These are phyloP conservation scores for Colletotrichum magnum DNA, from an alignment of 2,329 filamentous ascomycete species.

Conservation along the genomic window DNA sequence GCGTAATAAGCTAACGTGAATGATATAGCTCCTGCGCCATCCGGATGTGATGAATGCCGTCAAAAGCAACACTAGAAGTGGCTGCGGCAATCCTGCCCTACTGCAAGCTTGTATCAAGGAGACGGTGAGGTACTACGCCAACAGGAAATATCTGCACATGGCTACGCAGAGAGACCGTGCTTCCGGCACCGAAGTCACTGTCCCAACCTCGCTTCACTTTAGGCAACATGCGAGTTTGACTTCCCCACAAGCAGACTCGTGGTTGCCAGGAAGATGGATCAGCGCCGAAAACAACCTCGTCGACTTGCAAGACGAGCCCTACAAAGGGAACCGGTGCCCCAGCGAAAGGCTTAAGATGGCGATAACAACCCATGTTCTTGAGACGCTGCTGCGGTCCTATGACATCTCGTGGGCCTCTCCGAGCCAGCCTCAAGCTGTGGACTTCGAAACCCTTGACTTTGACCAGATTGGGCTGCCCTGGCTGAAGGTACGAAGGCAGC, in stretches of 20 bases:
- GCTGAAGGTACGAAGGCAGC: slow-evolving; percentile 27
- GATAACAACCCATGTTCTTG: slow-evolving; percentile 29
- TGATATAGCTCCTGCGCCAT: slow-evolving; percentile 38
- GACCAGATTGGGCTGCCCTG: slow-evolving; percentile 39
- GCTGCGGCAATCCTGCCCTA: slow-evolving; percentile 22
- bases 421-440: slow-evolving; percentile 8
- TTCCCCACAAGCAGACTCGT: slow-evolving; percentile 34
- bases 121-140: slow-evolving; percentile 40
- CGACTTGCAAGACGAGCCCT: slow-evolving; percentile 16
- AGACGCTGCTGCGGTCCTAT: slow-evolving; percentile 40
- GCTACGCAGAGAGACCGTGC: neutral
- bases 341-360: slow-evolving; percentile 39
- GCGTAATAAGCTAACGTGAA: neutral
- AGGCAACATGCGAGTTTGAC: slow-evolving; percentile 5
- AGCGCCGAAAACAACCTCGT: slow-evolving; percentile 36
- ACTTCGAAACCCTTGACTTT: slow-evolving; percentile 38
- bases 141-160: slow-evolving; percentile 15
- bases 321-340: slow-evolving; percentile 18
- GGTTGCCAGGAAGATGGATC: slow-evolving; percentile 43
- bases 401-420: slow-evolving; percentile 39
- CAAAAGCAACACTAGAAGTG: slow-evolving; percentile 38
- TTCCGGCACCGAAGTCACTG: neutral
- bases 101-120: slow-evolving; percentile 43
- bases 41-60: slow-evolving; percentile 40
- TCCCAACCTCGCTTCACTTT: neutral